Evolutionary conservation across 208 protist genomes (phyloP).

Genomic region (Crithidia mellificae): DNA sequence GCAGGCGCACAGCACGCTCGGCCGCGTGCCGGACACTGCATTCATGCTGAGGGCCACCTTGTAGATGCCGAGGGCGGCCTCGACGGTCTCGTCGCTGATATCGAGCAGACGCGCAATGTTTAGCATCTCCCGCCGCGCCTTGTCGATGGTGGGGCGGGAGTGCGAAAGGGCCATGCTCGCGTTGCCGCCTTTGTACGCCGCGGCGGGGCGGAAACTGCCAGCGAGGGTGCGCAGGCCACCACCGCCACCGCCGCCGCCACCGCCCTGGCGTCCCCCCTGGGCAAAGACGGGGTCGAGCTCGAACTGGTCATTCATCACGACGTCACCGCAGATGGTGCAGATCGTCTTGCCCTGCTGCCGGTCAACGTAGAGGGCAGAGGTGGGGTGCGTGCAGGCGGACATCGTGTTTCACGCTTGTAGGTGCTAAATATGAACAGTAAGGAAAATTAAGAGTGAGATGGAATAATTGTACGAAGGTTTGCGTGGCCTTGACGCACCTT

Average conservation of each 20-base stretch:
- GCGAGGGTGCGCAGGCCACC: slow-evolving; percentile 24
- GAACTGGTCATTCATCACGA: slow-evolving; percentile 71
- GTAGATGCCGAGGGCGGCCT: slow-evolving; percentile 81
- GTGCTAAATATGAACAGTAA: no score
- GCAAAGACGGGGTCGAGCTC: slow-evolving; percentile 83
- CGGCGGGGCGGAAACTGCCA: slow-evolving; percentile 59
- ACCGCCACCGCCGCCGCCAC: no score
- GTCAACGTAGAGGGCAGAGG: slow-evolving; percentile 70
- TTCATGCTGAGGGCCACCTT: slow-evolving; percentile 74
- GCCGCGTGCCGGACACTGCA: slow-evolving; percentile 71
- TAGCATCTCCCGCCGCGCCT: slow-evolving; percentile 79
- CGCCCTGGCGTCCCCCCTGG: slow-evolving; percentile 22
- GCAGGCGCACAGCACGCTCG: slow-evolving; percentile 77
- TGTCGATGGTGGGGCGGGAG: slow-evolving; percentile 69
- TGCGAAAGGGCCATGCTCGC: slow-evolving; percentile 21
- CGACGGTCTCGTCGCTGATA: slow-evolving; percentile 77
- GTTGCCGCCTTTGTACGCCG: slow-evolving; percentile 23
- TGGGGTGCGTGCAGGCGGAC: slow-evolving; percentile 71
- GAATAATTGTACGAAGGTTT: no score
- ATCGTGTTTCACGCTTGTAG: no score
- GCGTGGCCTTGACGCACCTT: no score
- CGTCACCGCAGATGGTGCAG: slow-evolving; percentile 84
- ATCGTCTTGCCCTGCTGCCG: slow-evolving; percentile 54
- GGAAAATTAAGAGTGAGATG: no score
- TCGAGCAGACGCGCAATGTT: slow-evolving; percentile 75